Base-by-base conservation (phyloP, 352 stramenopile genomes). In the Aphanomyces euteiches region DNA sequence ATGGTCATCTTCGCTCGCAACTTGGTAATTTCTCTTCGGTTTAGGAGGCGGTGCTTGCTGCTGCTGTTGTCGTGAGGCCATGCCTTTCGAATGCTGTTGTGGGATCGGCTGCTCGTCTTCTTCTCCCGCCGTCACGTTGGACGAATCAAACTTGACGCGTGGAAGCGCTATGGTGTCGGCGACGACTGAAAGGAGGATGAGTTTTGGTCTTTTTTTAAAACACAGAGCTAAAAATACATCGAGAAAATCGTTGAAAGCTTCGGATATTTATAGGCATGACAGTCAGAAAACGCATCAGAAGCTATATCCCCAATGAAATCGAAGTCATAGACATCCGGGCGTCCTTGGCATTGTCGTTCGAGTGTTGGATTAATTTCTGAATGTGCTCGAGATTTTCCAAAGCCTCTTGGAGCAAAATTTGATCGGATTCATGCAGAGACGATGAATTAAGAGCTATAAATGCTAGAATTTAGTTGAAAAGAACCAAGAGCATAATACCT, bases 1-100 rank as follows among this genome's bases (percentile, higher is more conserved):
- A 63, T 88, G 81, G 39, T 88, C 85, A 0, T 67, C 75, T 12
- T 77, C 75, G n/a, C 74, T 66, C 41, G 66, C 75, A 21, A 67
- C 75, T 36, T 79, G 76, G 67, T 89, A 87, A 12, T 78, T 70
- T 21, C 84, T 81, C 74, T 92, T 92, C 67, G 83, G 83, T 65
- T 92, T 92, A 41, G 77, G 77, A n/a, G 85, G 85, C 6, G 83
- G 76, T 3, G 50, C n/a, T 34, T 58, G 50, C 68, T 90, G 87
- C 50, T 53, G 45, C 50, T 61, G 54, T 19, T 40, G 19, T 19
- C 19, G 19, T 7, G 28, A 28, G 54, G 17, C 54, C 17, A 37
- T 61, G 6, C 7, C n/a, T 12, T 21, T 47, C 0, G 45, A 61
- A 47, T n/a, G 43, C 8, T 19, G 36, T 0, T 19, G 12, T 7